These are phyloP conservation scores for Fomitopsis serialis DNA, from an alignment of 768 basidiomycete species.

Conservation along the genomic window DNA sequence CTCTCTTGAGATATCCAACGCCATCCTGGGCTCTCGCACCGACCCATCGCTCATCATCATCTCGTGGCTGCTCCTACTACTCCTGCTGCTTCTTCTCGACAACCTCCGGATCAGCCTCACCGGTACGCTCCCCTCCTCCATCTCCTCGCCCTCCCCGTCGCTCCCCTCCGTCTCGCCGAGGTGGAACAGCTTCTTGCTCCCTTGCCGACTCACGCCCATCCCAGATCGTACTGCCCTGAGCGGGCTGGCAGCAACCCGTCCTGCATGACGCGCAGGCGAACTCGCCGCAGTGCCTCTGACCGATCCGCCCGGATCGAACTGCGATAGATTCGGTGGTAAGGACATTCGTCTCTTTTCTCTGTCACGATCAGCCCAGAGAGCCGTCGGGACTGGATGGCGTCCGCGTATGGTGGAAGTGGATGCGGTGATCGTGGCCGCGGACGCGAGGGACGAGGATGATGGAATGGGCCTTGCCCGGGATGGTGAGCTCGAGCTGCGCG, in stretches of 20 bases:
- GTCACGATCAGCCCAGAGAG: background rate
- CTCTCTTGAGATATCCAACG: background rate
- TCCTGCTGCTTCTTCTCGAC: conserved; percentile 1
- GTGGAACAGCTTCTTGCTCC: conserved; percentile 15
- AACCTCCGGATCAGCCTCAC: background rate
- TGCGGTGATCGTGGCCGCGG: conserved; percentile 18
- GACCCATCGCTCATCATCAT: background rate
- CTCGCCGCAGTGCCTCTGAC: background rate
- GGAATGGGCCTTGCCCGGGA: conserved; percentile 25
- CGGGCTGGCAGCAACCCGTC: background rate
- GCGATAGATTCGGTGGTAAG: conserved; percentile 13
- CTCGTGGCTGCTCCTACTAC: conserved; percentile 5
- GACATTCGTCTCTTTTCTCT: conserved; percentile 6
- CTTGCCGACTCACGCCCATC: background rate
- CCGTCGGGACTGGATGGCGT: background rate
- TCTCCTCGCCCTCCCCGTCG: conserved; percentile 4
- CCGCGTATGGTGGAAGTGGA: background rate
- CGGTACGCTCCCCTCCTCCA: conserved; percentile 1
- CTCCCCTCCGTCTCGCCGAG: conserved; percentile 11
- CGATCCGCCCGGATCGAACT: conserved; percentile 7
- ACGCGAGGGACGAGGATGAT: conserved; percentile 44
- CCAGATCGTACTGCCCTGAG: background rate
- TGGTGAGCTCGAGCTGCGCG: conserved; percentile 28
- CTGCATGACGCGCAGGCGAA: background rate
- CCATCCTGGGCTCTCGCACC: background rate